These are phyloP conservation scores for Ceratocystis diversiconidia DNA, from an alignment of 2,329 filamentous ascomycete species.

Conservation along the genomic window DNA sequence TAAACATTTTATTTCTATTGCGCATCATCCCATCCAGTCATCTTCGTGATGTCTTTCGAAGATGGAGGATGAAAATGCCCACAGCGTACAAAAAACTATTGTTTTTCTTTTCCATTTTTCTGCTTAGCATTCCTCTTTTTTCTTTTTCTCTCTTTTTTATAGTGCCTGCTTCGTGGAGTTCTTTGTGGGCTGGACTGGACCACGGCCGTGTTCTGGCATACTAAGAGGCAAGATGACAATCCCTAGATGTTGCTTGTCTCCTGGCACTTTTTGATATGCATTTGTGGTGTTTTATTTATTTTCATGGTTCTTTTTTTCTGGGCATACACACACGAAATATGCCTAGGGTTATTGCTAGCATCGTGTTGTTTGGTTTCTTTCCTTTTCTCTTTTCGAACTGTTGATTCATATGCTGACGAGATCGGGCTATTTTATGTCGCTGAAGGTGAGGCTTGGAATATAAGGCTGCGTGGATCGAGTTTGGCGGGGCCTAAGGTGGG, in stretches of 20 bases:
- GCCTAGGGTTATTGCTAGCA: neutral
- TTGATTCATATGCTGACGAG: no score
- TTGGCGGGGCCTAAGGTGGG: no score
- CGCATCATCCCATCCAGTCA: neutral
- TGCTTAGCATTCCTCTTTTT: neutral
- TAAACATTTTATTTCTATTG: slow-evolving; percentile 3
- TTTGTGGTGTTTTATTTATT: neutral
- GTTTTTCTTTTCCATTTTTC: neutral
- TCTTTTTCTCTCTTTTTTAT: neutral
- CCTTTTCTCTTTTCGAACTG: neutral
- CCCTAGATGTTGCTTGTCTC: no score
- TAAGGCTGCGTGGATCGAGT: neutral
- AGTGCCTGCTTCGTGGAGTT: no score
- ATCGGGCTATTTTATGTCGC: neutral
- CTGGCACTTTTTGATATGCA: neutral
- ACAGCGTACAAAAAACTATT: neutral
- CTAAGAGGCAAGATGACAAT: no score
- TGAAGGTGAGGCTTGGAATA: neutral
- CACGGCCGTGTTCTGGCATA: no score
- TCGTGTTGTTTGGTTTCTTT: neutral
- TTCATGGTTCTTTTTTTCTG: neutral
- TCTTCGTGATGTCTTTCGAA: slow-evolving; percentile 7
- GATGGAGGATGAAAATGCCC: neutral
- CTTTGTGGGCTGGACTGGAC: no score
- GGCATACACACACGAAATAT: neutral